Percentiles rank a stretch among this genome's conserved stretches.
Conservation (phyloP, 305 asterid species). For the Solanum hybrid region DNA sequence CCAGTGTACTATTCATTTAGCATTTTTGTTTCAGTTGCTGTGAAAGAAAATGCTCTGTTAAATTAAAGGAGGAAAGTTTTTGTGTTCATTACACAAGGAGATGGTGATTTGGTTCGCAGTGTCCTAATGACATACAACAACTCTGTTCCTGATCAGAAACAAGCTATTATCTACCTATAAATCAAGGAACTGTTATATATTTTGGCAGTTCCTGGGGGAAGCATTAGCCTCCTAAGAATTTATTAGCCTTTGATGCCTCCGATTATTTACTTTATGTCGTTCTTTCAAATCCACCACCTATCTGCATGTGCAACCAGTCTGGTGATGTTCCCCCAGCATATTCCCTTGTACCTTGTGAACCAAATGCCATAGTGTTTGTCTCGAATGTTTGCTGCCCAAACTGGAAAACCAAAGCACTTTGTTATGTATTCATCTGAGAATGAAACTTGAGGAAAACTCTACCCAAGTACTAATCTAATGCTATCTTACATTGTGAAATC, state of each 20-base stretch:
- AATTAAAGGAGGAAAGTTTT: background rate
- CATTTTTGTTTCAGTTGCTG: background rate
- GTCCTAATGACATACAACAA: background rate
- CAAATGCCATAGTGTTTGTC: slow-evolving; percentile 47
- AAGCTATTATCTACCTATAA: background rate
- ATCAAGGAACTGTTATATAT: slow-evolving; percentile 18
- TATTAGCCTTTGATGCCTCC: slow-evolving; percentile 10
- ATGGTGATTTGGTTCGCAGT: background rate
- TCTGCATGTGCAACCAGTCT: slow-evolving; percentile 92
- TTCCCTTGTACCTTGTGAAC: slow-evolving; percentile 55
- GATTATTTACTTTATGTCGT: slow-evolving; percentile 32
- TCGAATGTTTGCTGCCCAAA: slow-evolving; percentile 51
- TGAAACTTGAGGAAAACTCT: background rate
- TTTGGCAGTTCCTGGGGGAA: slow-evolving; percentile 21
- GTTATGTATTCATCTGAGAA: background rate
- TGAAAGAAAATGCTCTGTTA: background rate
- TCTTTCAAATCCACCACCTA: slow-evolving; percentile 69
- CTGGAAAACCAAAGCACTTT: slow-evolving; percentile 23
- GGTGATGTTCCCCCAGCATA: slow-evolving; percentile 52
- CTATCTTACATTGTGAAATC: background rate
- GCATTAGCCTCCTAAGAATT: slow-evolving; percentile 21
- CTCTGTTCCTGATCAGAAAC: background rate
- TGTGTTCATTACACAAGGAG: background rate
- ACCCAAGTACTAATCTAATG: background rate
- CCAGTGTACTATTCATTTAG: background rate